Conservation (phyloP, 2,329 filamentous ascomycete genomes). For the Epichloe scottii region DNA sequence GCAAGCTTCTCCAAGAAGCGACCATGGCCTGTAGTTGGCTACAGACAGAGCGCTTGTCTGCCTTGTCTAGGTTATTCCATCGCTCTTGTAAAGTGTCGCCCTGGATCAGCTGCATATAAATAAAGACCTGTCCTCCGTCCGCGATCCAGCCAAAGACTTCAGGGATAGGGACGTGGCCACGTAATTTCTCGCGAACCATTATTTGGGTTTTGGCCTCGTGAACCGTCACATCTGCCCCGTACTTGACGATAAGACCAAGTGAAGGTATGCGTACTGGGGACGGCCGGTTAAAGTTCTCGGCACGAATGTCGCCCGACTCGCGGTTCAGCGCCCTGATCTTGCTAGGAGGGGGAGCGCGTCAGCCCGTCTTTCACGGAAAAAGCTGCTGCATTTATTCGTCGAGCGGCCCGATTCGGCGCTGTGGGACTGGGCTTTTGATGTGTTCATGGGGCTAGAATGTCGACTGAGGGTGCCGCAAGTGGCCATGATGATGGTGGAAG, state of each 20-base stretch:
- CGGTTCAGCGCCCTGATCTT: slow-evolving; percentile 18
- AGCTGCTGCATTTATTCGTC: slow-evolving; percentile 6
- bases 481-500: background rate
- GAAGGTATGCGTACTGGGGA: slow-evolving; percentile 20
- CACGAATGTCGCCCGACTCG: slow-evolving; percentile 7
- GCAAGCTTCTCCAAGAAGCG: slow-evolving; percentile 10
- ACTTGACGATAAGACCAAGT: slow-evolving; percentile 22
- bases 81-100: slow-evolving; percentile 12
- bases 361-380: slow-evolving; percentile 12
- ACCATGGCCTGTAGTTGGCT: slow-evolving; percentile 16
- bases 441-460: background rate
- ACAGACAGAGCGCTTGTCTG: slow-evolving; percentile 15
- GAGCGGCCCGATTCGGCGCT: background rate
- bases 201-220: slow-evolving; percentile 18
- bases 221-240: slow-evolving; percentile 18
- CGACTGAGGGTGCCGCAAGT: background rate
- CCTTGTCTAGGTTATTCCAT: slow-evolving; percentile 9
- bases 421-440: background rate
- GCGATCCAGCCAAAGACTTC: slow-evolving; percentile 23
- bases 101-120: slow-evolving; percentile 15
- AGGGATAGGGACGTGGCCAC: slow-evolving; percentile 12
- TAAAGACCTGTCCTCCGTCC: slow-evolving; percentile 12
- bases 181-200: slow-evolving; percentile 14
- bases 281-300: slow-evolving; percentile 14
- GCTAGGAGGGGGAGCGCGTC: slow-evolving; percentile 16